Base-by-base conservation (phyloP, 371 early-diverging fungal species). In the Ecytonucleospora hepatopenaei region DNA sequence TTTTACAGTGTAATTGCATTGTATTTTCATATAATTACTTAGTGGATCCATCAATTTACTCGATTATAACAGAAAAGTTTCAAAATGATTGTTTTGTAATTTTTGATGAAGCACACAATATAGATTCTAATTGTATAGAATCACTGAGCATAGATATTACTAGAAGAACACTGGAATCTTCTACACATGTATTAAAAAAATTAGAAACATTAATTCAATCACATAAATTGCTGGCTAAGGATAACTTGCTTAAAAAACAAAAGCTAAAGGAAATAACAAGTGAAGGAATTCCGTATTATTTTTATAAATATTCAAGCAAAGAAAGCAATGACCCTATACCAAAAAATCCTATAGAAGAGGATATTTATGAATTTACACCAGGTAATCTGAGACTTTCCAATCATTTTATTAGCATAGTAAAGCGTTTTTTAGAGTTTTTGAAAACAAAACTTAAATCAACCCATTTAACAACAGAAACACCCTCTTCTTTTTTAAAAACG, bases 81-180 rank as follows among this genome's bases (percentile, higher is more conserved):
- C 87, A 86, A 74, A 46, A 57, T 26, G 90, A 96, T 65, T 84
- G 86, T 59, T 91, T 97, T 60, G 90, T 98, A 2, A 90, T 98
- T 1, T 97, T 98, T 83, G 99, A 98, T 81, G 97, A 98, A 76
- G 97, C 97, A 1, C 97, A 98, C 82, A 97, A 97, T 75, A 97
- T 98, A 63, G 94, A 90, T 86, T 82, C 40, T 31, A 61, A 71
- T 32, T 97, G 97, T 79, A 92, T 96, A 47, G 99, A 98, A 65
- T 87, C 92, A 1, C 76, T 97, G 49, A 90, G 90, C 68, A 85
- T 95, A 62, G 92, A 95, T 74, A 81, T 98, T 23, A 89, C 85
- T 27, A 81, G 90, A 51, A 88, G 87, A 8, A 87, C 86, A 53
- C 79, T 98, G 61, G 95, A 96, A 4, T 47, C 27, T 30, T 57